A percentile compares a stretch with the other conserved stretches of the same genome.
Conservation (phyloP, 2,329 filamentous ascomycete genomes). For the Aspergillus fructus region DNA sequence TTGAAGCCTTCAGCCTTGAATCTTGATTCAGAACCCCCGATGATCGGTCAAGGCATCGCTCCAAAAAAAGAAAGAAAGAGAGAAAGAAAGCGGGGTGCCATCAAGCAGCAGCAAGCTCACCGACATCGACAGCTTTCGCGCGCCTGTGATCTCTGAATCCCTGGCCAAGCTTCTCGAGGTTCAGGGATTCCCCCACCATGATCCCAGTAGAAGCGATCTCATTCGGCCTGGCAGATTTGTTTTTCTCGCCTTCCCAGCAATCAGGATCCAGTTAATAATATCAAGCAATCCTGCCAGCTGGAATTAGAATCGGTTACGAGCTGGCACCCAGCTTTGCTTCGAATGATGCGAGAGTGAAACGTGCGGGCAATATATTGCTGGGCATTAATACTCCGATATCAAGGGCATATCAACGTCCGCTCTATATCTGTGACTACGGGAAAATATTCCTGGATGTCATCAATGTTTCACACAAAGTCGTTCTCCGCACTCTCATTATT, state of each 20-base stretch:
- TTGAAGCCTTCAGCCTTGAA: neutral
- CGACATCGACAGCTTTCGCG: constrained; percentile 11
- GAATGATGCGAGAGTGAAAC: neutral
- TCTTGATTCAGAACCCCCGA: constrained; percentile 1
- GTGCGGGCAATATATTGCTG: neutral
- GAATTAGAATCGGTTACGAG: neutral
- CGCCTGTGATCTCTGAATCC: constrained; percentile 8
- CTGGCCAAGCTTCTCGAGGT: constrained; percentile 23
- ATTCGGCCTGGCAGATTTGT: constrained; percentile 4
- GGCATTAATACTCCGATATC: neutral
- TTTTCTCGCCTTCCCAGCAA: constrained; percentile 5
- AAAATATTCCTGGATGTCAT: neutral
- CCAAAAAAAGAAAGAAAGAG: neutral
- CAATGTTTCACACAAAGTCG: constrained; percentile 2
- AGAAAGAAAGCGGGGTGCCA: neutral
- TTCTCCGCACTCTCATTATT: neutral
- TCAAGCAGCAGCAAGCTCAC: neutral
- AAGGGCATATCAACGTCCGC: neutral
- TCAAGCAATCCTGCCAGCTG: neutral
- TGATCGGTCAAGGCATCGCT: neutral
- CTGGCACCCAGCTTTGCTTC: neutral
- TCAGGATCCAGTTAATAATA: constrained; percentile 3
- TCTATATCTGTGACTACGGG: neutral
- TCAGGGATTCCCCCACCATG: constrained; percentile 22
- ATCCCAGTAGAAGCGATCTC: neutral